Conservation (phyloP, 2,329 filamentous ascomycete species). For the Aspergillus sojae region DNA sequence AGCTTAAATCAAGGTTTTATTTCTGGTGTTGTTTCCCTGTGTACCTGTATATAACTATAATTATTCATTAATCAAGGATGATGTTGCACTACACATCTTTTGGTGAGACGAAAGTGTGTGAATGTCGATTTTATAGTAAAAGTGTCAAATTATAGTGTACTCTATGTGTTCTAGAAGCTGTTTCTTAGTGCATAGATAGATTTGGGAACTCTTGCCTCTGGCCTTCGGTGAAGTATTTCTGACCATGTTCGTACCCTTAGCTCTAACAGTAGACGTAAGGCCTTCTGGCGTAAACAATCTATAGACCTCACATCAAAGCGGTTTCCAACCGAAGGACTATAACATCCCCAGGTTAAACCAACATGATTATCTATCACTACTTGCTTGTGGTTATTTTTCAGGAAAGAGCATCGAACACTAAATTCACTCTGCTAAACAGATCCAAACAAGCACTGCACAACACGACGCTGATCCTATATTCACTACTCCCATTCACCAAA, state of each 20-base stretch:
- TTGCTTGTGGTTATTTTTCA: neutral
- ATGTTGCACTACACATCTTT: neutral
- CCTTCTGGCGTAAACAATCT: neutral
- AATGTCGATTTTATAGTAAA: neutral
- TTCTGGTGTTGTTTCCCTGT: neutral
- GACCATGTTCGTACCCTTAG: neutral
- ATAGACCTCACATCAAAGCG: neutral
- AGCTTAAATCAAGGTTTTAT: neutral
- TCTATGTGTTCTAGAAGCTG: neutral
- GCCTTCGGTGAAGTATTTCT: neutral
- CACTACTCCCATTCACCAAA: neutral
- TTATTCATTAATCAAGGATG: neutral
- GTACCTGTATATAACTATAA: neutral
- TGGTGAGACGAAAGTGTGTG: neutral
- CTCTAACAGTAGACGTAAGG: neutral
- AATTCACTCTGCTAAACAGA: neutral
- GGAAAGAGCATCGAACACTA: neutral
- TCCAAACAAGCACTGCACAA: neutral
- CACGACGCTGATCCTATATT: neutral
- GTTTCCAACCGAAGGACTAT: neutral
- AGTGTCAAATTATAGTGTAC: neutral
- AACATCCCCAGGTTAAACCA: neutral
- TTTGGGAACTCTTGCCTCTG: neutral
- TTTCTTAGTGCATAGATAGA: neutral
- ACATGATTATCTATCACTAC: neutral